Evolutionary conservation across 2,329 filamentous ascomycete genomes (phyloP), one percentile per base, ranked within the genome.

Genomic region (Alternaria triticina): DNA sequence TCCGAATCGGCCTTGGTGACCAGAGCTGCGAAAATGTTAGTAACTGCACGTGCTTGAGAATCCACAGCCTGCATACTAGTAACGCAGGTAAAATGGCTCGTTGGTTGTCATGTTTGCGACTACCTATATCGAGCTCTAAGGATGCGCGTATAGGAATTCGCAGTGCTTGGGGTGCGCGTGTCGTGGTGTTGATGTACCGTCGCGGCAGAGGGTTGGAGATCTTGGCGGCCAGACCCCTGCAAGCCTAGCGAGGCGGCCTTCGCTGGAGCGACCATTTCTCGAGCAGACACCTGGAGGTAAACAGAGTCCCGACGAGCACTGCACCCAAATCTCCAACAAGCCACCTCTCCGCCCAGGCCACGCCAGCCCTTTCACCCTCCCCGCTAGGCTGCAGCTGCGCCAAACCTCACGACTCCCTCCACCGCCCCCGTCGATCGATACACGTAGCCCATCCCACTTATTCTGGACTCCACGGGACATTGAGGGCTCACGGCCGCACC

Each of bases 1-100:
- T 68, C 96, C 96, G 81, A 98, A 97, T 70, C 95, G 92, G 77
- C 96, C 96, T 82, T 94, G 96, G 82, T 99, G 96, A 75, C 96
- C 96, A 72, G 96, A 98, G 86, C 95, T 98, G 79, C 73, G 75
- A 75, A 49, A 60, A 55, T 54, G 58, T 70, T 52, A 77, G 70
- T 54, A 49, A 47, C 25, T 30, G 52, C 67, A 66, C 61, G 67
- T 72, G 70, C 61, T 54, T 12, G 52, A 13, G 30, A 13, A 17
- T n/a, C 7, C 23, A 36, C 28, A 45, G 22, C 15, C 25, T 33
- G 80, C 91, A 80, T 88, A 97, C 95, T 99, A 99, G 86, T 99
- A 99, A 75, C 96, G 90, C 71, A 99, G 84, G 77, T 99, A 99
- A 80, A 99, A 98, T 8, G 91, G 90, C 74, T 97, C 94, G 80